phyloP scores from a whole-genome alignment of 768 basidiomycete genomes.

The Termitomyces sp. region DNA sequence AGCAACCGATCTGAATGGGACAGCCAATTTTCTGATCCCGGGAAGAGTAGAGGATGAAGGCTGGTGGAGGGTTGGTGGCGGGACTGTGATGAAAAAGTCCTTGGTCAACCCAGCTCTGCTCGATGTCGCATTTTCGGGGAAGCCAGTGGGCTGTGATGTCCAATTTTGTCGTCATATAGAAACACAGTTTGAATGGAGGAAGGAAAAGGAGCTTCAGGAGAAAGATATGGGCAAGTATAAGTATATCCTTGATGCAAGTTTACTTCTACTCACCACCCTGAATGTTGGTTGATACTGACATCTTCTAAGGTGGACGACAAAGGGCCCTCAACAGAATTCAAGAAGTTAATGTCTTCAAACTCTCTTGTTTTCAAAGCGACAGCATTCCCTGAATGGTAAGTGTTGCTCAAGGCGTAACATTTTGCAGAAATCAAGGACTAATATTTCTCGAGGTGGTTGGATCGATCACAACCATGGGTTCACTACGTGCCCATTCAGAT shows the following conservation, averaged over 20 bases:
- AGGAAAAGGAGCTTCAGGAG: slow-evolving; percentile 24
- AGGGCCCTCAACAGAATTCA: slow-evolving; percentile 62
- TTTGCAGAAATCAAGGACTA: not conserved
- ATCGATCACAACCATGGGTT: slow-evolving; percentile 58
- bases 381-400: slow-evolving; percentile 63
- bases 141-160: slow-evolving; percentile 33
- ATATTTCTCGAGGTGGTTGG: slow-evolving; percentile 34
- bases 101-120: slow-evolving; percentile 42
- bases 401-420: not conserved
- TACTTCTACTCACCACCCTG: not conserved
- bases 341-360: slow-evolving; percentile 50
- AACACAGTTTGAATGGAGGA: slow-evolving; percentile 40
- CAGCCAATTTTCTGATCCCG: slow-evolving; percentile 27
- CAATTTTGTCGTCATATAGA: slow-evolving; percentile 38
- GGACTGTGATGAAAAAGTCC: slow-evolving; percentile 23
- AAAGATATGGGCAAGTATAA: slow-evolving; percentile 47
- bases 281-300: not conserved
- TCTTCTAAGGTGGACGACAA: slow-evolving; percentile 43
- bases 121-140: slow-evolving; percentile 49
- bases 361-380: slow-evolving; percentile 62
- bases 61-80: slow-evolving; percentile 25
- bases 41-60: slow-evolving; percentile 8
- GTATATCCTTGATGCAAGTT: slow-evolving; percentile 48
- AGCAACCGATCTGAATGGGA: slow-evolving; percentile 27
- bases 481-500: slow-evolving; percentile 64